Percentiles rank a stretch among this genome's conserved stretches.
These are phyloP conservation scores for Pichia heedii DNA, from an alignment of 805 yeast genomes.

Conservation along the genomic window DNA sequence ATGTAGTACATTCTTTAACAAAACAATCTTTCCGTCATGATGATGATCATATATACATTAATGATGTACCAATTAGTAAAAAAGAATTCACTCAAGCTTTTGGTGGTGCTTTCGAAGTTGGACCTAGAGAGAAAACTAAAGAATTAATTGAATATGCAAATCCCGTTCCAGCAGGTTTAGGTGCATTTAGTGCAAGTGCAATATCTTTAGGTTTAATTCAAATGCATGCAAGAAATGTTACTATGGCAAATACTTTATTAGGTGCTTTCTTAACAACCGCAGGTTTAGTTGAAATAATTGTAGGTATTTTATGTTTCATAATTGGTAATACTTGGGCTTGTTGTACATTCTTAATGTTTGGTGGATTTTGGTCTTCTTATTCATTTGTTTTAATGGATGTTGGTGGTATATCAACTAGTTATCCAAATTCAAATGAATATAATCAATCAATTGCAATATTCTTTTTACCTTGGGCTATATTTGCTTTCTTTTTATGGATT, in stretches of 20 bases:
- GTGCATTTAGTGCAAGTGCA: conserved; percentile 39
- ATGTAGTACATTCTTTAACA: conserved; percentile 5
- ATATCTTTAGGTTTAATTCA: conserved; percentile 39
- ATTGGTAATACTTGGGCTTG: conserved; percentile 50
- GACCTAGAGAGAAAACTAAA: conserved; percentile 25
- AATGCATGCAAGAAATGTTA: conserved; percentile 39
- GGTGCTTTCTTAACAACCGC: conserved; percentile 41
- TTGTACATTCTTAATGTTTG: conserved; percentile 43
- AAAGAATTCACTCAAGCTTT: conserved; percentile 54
- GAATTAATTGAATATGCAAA: conserved; percentile 28
- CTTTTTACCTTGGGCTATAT: conserved; percentile 44
- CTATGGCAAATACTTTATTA: conserved; percentile 33
- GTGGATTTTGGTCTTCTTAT: conserved; percentile 47
- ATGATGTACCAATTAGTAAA: conserved; percentile 35
- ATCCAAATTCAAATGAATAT: conserved; percentile 29
- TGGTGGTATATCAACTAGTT: conserved; percentile 35
- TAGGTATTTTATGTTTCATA: conserved; percentile 43
- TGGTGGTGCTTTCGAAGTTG: conserved; percentile 47
- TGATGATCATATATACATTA: conserved; percentile 33
- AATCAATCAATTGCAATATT: conserved; percentile 39
- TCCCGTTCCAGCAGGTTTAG: conserved; percentile 48
- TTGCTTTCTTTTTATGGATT: conserved; percentile 36
- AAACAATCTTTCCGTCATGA: conserved; percentile 30
- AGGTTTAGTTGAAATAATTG: conserved; percentile 40
- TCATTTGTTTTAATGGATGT: conserved; percentile 37